Base-by-base conservation (phyloP, 345 rosid species). In the Physaria fendleri region DNA sequence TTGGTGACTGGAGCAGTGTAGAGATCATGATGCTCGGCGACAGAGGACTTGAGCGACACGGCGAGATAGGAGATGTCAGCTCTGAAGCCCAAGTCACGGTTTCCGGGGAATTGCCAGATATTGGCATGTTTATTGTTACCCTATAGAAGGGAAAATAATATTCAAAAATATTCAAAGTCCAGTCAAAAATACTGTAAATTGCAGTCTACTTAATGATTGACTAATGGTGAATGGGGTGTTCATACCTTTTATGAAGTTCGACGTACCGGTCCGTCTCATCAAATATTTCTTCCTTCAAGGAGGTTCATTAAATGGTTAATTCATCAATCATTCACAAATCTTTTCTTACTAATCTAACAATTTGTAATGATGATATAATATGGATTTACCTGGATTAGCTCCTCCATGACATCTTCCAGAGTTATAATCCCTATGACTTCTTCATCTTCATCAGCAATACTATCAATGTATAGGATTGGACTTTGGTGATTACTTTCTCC, bases 371-470 rank as follows among this genome's bases (percentile, higher is more conserved):
- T n/a, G 1, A 4, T 5, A 24, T 13, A 12, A 4, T 12, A 53
- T 25, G 7, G 4, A 14, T 16, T 24, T 27, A 87, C 95, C 78
- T 82, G 93, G 25, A 88, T 74, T 11, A 86, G 82, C 77, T 87
- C 95, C 64, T 90, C 95, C 73, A 90, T 87, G 2, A 84, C 95
- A 79, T 90, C 97, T 78, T 90, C 95, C 16, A 87, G 52, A n/a
- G 97, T 87, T 61, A 90, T 90, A 50, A 90, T 80, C 27, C 95
- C 97, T 10, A 80, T 12, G 24, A 84, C 79, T 69, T 83, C 84
- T 41, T 80, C 95, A 61, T 76, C 72, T 35, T 23, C 69, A 56
- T 23, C 63, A 13, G 72, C 40, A 37, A 56, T 62, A 17, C 66
- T 65, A 29, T 81, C 78, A 29, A 46, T 32, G 32, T 62, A 62